Evolutionary conservation across 768 basidiomycete genomes (phyloP).

Genomic region (Mycena albidolilacea): DNA sequence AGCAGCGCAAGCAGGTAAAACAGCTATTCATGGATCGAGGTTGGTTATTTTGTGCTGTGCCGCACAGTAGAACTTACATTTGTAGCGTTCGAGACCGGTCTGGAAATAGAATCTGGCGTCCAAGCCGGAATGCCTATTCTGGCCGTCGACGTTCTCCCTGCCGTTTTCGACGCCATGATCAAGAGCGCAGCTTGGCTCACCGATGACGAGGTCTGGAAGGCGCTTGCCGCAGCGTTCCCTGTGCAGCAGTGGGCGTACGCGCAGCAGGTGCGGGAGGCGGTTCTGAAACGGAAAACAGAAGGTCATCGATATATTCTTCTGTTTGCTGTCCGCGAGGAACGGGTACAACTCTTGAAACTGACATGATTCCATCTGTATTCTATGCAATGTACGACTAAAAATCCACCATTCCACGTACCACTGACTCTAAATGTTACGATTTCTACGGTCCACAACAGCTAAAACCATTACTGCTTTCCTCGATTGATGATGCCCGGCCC

Average conservation of each 20-base stretch:
- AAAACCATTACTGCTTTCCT: no score
- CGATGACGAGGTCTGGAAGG: slow-evolving; percentile 84
- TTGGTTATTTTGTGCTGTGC: slow-evolving; percentile 45
- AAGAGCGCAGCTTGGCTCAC: slow-evolving; percentile 74
- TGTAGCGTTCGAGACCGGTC: slow-evolving; percentile 75
- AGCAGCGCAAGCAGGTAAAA: slow-evolving; percentile 80
- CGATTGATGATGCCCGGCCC: no score
- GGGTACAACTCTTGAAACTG: slow-evolving; percentile 71
- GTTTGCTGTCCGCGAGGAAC: slow-evolving; percentile 79
- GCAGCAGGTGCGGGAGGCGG: slow-evolving; percentile 76
- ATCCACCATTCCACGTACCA: neutral
- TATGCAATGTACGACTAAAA: slow-evolving; percentile 6
- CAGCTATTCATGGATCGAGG: slow-evolving; percentile 80
- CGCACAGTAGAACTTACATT: neutral
- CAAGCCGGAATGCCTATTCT: slow-evolving; percentile 75
- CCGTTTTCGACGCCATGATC: slow-evolving; percentile 75
- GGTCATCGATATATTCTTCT: slow-evolving; percentile 74
- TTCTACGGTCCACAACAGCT: no score
- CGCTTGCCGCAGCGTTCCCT: slow-evolving; percentile 68
- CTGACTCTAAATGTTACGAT: no score
- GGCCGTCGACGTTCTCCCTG: slow-evolving; percentile 77
- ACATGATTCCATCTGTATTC: slow-evolving; percentile 28
- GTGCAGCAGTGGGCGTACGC: slow-evolving; percentile 74
- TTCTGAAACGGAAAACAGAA: slow-evolving; percentile 72
- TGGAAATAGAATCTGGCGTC: slow-evolving; percentile 71